phyloP scores from a whole-genome alignment of 306 rosid species.

The Vigna radiata region DNA sequence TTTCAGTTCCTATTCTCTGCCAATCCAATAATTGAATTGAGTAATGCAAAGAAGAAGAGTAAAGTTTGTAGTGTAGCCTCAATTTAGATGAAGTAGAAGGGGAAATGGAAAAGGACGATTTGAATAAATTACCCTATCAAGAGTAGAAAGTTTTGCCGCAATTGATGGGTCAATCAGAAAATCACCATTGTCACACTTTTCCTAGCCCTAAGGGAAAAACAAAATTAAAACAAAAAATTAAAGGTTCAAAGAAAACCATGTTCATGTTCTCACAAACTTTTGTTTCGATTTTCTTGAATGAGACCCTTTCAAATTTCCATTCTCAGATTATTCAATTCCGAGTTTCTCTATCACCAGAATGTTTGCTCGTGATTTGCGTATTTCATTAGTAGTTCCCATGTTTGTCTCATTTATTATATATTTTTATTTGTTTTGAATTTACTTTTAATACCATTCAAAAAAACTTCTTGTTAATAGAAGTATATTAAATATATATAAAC shows the following conservation, averaged over 20 bases:
- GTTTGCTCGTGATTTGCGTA: conserved; percentile 34
- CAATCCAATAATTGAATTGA: conserved; percentile 48
- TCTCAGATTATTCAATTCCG: conserved; percentile 18
- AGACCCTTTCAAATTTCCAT: conserved; percentile 31
- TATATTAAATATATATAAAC: too few species aligned
- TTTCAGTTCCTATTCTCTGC: conserved; percentile 30
- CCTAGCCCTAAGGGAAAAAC: not conserved
- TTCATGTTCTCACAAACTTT: conserved; percentile 36
- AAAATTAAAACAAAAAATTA: not conserved
- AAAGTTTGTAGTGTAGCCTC: conserved; percentile 13
- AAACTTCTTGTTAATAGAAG: too few species aligned
- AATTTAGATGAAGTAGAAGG: conserved; percentile 27
- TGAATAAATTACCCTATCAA: conserved; percentile 28
- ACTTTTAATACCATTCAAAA: too few species aligned
- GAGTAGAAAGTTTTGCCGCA: conserved; percentile 42
- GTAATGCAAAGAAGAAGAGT: conserved; percentile 29
- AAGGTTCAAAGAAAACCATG: conserved; percentile 34
- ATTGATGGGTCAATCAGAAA: conserved; percentile 39
- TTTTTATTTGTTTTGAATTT: too few species aligned
- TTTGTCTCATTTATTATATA: not conserved
- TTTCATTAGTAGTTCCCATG: conserved; percentile 19
- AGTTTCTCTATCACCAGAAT: conserved; percentile 24
- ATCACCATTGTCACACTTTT: conserved; percentile 28
- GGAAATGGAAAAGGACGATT: conserved; percentile 36
- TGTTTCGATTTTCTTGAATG: conserved; percentile 34